These are phyloP conservation scores for Yamadazyma taylorii DNA, from an alignment of 1,139 yeast species.

Conservation along the genomic window DNA sequence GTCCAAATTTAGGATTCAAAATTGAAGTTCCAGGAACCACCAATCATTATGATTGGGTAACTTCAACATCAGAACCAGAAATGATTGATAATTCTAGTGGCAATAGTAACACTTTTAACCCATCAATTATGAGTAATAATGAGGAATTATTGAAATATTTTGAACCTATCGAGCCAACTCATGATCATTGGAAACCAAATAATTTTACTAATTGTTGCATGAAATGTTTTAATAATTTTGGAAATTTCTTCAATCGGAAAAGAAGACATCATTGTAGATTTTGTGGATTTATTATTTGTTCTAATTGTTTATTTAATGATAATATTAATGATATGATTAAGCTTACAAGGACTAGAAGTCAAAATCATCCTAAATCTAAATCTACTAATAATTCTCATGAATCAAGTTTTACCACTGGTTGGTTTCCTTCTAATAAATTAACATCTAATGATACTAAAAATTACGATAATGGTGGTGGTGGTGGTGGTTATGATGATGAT, in stretches of 20 bases:
- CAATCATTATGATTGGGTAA: no score
- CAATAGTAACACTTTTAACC: background rate
- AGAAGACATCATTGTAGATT: slow-evolving; percentile 48
- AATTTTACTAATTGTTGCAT: slow-evolving; percentile 39
- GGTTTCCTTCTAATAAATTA: slow-evolving; percentile 1
- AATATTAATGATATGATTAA: slow-evolving; percentile 3
- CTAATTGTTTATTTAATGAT: slow-evolving; percentile 30
- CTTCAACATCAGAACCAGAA: no score
- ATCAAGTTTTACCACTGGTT: background rate
- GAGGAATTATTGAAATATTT: background rate
- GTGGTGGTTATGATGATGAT: slow-evolving; percentile 3
- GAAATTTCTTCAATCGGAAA: slow-evolving; percentile 29
- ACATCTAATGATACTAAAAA: no score
- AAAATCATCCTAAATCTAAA: background rate
- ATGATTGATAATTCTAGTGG: background rate
- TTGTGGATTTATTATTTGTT: slow-evolving; percentile 43
- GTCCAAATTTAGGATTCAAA: slow-evolving; percentile 1
- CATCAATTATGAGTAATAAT: slow-evolving; percentile 1
- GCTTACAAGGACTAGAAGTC: slow-evolving; percentile 1
- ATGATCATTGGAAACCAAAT: slow-evolving; percentile 45
- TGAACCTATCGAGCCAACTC: slow-evolving; percentile 35
- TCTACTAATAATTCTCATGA: background rate
- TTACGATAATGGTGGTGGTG: no score
- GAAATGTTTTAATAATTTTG: slow-evolving; percentile 34
- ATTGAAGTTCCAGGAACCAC: slow-evolving; percentile 1